Evolutionary conservation across 2,329 filamentous ascomycete species (phyloP), one percentile per base, ranked within the genome.

Genomic region (Penicillium sp.): DNA sequence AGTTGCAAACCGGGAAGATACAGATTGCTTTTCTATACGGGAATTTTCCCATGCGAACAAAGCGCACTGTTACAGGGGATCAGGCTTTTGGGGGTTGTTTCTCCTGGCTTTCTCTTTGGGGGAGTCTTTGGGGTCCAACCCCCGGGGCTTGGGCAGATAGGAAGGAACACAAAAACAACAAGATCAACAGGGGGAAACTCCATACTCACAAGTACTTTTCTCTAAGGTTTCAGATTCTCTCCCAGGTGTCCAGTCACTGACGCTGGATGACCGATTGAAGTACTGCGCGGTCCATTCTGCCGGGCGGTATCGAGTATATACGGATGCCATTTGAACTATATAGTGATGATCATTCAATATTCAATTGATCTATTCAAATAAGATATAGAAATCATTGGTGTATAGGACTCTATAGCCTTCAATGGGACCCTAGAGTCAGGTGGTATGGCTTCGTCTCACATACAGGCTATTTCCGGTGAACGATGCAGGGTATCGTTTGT

Each of bases 1-100:
- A 60, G 59, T 54, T 63, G 66, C 69, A 69, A 65, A 62, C 58
- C 68, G 69, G 70, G 57, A 71, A 71, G 66, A 61, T 61, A 69
- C 70, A 72, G 67, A 55, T 54, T 60, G 63, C 59, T 57, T 54
- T 61, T 63, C 60, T 62, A 64, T 67, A 63, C 56, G 55, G 58
- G 46, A 47, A 33, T 21, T 62, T 58, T 50, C 60, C 61, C 46
- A 56, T 64, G 66, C 65, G 68, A 65, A 68, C 64, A 65, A 67
- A 67, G 65, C 64, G 64, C 64, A 50, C 33, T 47, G 59, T 62
- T 61, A 55, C 64, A 65, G 54, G 60, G 62, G 48, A 61, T 57
- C 46, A 62, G 51, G 56, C 45, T 33, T 33, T 33, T 33, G 56
- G 50, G 35, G 15, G 17, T 29, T 38, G 53, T 62, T 52, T 50